phyloP scores from a whole-genome alignment of 2,329 filamentous ascomycete species.

The Bipolaris victoriae region DNA sequence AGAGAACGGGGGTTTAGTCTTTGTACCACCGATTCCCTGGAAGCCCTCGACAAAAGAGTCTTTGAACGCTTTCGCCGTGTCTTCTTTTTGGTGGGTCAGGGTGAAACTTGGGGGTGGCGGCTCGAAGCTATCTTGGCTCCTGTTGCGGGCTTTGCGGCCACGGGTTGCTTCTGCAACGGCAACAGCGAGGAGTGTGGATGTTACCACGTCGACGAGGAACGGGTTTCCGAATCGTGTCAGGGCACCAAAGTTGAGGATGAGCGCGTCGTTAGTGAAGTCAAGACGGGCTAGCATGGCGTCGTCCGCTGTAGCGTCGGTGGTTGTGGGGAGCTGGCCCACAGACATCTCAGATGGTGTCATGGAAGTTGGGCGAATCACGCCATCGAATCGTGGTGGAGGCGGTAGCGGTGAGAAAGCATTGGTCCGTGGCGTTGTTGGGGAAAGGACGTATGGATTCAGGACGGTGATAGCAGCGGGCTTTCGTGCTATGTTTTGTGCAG shows the following conservation, averaged over 20 bases:
- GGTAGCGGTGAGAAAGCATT: constrained; percentile 40
- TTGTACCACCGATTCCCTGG: constrained; percentile 35
- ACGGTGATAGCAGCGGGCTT: constrained; percentile 46
- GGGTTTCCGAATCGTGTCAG: constrained; percentile 52
- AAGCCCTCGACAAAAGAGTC: constrained; percentile 43
- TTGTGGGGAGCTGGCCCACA: constrained; percentile 41
- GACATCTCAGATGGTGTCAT: constrained; percentile 44
- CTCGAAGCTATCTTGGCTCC: constrained; percentile 37
- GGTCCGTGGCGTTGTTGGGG: constrained; percentile 41
- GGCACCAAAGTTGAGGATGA: constrained; percentile 54
- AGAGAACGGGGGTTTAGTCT: constrained; percentile 28
- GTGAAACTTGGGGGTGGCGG: constrained; percentile 40
- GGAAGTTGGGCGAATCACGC: constrained; percentile 36
- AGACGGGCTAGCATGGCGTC: constrained; percentile 53
- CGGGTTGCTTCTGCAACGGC: constrained; percentile 54
- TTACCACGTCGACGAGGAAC: constrained; percentile 55
- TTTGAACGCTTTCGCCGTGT: constrained; percentile 39
- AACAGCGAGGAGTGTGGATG: constrained; percentile 52
- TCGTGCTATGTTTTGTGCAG: constrained; percentile 36
- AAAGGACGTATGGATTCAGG: constrained; percentile 49
- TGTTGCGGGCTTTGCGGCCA: constrained; percentile 27
- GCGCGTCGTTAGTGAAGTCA: constrained; percentile 51
- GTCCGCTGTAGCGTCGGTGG: constrained; percentile 45
- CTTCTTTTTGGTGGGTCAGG: constrained; percentile 31
- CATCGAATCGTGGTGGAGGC: constrained; percentile 35